Evolutionary conservation across 768 basidiomycete species (phyloP), one percentile per base, ranked within the genome.

Genomic region (Cystofilobasidium bisporidii): DNA sequence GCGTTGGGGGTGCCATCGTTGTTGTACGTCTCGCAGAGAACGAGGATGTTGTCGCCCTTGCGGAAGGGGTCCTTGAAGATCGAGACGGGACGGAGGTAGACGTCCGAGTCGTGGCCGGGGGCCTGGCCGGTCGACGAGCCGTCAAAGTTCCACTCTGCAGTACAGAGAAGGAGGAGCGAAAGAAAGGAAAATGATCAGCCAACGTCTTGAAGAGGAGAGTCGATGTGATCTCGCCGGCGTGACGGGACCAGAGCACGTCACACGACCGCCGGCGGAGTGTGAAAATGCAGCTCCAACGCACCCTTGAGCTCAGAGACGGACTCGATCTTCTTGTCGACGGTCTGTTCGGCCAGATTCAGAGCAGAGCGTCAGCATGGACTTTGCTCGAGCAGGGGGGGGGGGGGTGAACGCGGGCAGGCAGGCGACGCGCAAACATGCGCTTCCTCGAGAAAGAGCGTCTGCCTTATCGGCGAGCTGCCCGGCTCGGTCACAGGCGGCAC

Each of bases 41-140:
- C 92, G 69, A 97, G 84, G 74, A 97, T 96, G 82, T 96, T 97
- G 82, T 92, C 87, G 65, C 94, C 94, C 60, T 92, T 89, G 71
- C 96, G 91, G 91, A 98, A 99, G 64, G 96, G 96, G 76, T 99
- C 96, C 75, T 88, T 92, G 87, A 96, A 99, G 81, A 92, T 91
- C 73, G 93, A 86, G 67, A 85, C 91, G 58, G 96, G 96, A 72
- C 93, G 89, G 61, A 69, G 74, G 80, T 91, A 94, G 80, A 99
- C 88, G 77, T 98, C 96, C 11, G 96, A 99, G 81, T 99, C 88
- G 76, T 83, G 74, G 43, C 94, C 94, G 20, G 93, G 91, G 24
- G 96, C 96, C 78, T 99, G 96, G 80, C 90, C 90, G 76, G 93
- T 96, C 58, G 57, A 59, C 56, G 64, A 65, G 32, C 64, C 64